These are phyloP conservation scores for Colletotrichum scovillei DNA, from an alignment of 2,329 filamentous ascomycete species.

Conservation along the genomic window DNA sequence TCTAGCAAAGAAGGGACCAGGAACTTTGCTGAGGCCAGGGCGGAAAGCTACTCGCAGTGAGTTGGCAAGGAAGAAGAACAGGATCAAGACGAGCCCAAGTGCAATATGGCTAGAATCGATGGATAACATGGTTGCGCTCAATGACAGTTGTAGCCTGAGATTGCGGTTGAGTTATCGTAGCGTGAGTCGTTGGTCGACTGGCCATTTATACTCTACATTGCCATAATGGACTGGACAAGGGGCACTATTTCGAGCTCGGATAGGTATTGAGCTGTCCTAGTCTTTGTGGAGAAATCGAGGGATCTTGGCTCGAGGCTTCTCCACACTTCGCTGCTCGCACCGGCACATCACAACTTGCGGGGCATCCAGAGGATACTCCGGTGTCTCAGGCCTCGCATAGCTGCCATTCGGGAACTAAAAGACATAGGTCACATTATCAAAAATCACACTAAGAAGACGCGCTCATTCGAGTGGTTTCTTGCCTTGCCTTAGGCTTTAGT, in stretches of 20 bases:
- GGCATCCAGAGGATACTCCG: neutral
- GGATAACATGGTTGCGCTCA: neutral
- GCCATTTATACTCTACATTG: neutral
- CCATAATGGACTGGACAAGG: neutral
- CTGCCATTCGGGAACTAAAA: neutral
- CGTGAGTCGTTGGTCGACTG: neutral
- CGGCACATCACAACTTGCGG: neutral
- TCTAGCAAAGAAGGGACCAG: neutral
- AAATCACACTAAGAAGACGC: too few species aligned
- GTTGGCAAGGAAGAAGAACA: neutral
- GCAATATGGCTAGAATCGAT: neutral
- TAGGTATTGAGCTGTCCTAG: too few species aligned
- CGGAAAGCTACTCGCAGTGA: neutral
- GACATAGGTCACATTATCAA: too few species aligned
- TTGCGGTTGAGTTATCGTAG: neutral
- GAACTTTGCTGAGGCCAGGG: neutral
- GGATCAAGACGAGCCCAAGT: neutral
- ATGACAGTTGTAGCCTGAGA: neutral
- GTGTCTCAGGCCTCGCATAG: neutral
- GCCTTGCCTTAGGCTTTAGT: too few species aligned
- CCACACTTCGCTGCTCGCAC: neutral
- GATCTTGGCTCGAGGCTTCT: neutral
- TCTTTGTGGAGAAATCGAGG: neutral
- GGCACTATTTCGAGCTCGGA: neutral
- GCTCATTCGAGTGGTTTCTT: too few species aligned